Base-by-base conservation (phyloP, 345 rosid species). In the Turnera subulata region DNA sequence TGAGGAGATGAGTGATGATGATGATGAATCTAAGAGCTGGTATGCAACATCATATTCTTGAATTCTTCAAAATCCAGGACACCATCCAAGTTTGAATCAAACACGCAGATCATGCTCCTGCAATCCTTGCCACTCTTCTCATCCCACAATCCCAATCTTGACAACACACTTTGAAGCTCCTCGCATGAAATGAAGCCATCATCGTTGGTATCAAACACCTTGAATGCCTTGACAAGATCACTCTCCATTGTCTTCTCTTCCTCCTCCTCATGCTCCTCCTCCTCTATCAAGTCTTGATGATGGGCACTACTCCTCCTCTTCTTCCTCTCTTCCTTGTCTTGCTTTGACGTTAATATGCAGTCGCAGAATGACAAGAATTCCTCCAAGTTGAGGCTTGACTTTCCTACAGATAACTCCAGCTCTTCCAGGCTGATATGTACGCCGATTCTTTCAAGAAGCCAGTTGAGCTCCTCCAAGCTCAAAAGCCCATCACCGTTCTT, bases 51-150 rank as follows among this genome's bases (percentile, higher is more conserved):
- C 97, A 89, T 89, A 63, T 64, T 73, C 82, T 84, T 86, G 76
- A 90, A 90, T 49, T 90, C 95, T 44, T 87, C 70, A 44, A 83
- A 83, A 75, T 90, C 97, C 38, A 90, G 79, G 66, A 75, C 46
- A 16, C 95, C 97, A 43, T 90, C 97, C 21, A 67, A 72, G 58
- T 84, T 87, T 21, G 82, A 73, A 55, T 87, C 97, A 53, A 69
- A 83, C 18, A 49, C 71, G 1, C 79, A 43, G 49, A 90, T 87
- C 97, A 90, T 90, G 39, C 61, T 74, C 6, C 58, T 69, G 56
- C 96, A 91, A 38, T 87, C 93, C 54, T 65, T 79, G 6, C 76
- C 69, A 7, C 55, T 56, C 29, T 33, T 69, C 67, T 80, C 79
- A 33, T 85, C 86, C 90, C 86, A 85, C 53, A 84, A 66, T 9